Evolutionary conservation across 306 rosid genomes (phyloP).

Genomic region (Macrotyloma uniflorum): DNA sequence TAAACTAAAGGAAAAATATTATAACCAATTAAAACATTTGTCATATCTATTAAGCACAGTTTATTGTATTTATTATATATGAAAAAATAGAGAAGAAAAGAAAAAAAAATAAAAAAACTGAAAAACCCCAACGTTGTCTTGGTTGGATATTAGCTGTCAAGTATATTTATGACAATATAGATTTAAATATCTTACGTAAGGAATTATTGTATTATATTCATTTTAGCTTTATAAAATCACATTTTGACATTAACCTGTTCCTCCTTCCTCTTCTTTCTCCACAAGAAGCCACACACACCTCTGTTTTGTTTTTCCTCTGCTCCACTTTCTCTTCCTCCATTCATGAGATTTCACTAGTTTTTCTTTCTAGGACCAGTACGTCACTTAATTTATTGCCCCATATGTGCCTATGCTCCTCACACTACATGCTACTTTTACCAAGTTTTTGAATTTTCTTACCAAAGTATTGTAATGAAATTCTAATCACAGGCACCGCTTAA

Average conservation of each 20-base stretch:
- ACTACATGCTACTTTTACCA: conserved; percentile 12
- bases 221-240: conserved; percentile 53
- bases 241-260: conserved; percentile 26
- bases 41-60: not conserved
- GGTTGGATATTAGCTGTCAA: conserved; percentile 94
- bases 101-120: not conserved
- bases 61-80: not conserved
- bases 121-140: conserved; percentile 19
- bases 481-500: conserved; percentile 32
- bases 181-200: conserved; percentile 32
- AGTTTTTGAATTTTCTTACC: conserved; percentile 18
- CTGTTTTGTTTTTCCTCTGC: not conserved
- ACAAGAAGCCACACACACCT: not conserved
- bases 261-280: not conserved
- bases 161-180: conserved; percentile 35
- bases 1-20: not conserved
- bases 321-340: conserved; percentile 10
- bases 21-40: not conserved
- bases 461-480: conserved; percentile 28
- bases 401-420: not conserved
- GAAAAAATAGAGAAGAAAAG: not conserved
- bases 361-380: not conserved
- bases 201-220: conserved; percentile 15
- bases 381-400: not conserved
- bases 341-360: conserved; percentile 13